Evolutionary conservation across 2,329 filamentous ascomycete genomes (phyloP), one percentile per base, ranked within the genome.

Genomic region (Pyricularia grisea): DNA sequence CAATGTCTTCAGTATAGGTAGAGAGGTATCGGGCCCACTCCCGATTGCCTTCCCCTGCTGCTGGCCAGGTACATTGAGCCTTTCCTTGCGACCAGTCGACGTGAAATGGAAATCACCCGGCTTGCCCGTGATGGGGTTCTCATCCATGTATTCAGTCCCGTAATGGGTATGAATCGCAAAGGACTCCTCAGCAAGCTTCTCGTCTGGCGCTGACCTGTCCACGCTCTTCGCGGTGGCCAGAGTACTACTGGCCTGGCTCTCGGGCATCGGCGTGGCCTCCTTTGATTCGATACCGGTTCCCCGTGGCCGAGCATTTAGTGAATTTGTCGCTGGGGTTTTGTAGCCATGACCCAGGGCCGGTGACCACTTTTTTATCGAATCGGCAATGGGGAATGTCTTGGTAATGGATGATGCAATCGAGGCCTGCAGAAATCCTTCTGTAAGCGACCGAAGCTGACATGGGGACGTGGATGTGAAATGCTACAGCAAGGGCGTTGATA

Each of bases 91-190:
- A 1, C 88, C 87, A 0, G 87, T 89, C 9, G 86, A 87, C 10
- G 85, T 84, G 12, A 90, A 81, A 72, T 89, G 87, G 76, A 90
- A 90, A 68, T 88, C 86, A 67, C 88, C 88, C 0, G 88, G 88
- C 33, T 84, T 83, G 66, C 88, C 88, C 0, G 87, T 89, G 73
- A 90, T 90, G 61, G 88, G 87, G 72, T 89, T 90, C 76, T 90
- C 86, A 76, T 90, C 87, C 77, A 90, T 85, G 74, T 88, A 90
- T 72, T 90, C 87, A 66, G 86, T 84, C 55, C 87, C 88, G 72
- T 85, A 86, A 71, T 82, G 83, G 77, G 87, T 80, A 72, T 88
- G 85, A 60, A 87, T 81, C 72, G 81, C 77, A 71, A 88, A 84
- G 0, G 87, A 85, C 73, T 89, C 85, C 72, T 89, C 86, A 2